phyloP scores from a whole-genome alignment of 495 filamentous ascomycete species.

The Talaromyces ruber region DNA sequence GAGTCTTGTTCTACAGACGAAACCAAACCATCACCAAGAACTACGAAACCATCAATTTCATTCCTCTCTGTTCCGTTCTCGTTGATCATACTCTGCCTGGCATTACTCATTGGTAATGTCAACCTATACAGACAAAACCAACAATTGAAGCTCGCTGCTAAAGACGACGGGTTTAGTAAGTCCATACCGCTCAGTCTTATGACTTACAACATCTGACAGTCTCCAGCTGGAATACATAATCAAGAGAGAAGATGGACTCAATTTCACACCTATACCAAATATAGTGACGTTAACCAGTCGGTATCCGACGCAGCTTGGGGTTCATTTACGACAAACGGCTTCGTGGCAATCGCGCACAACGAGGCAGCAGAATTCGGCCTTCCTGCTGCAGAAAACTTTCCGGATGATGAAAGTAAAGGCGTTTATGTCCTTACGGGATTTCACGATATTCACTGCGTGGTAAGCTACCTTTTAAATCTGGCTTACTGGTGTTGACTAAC shows the following conservation, averaged over 20 bases:
- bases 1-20: not conserved
- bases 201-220: not conserved
- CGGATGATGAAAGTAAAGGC: constrained; percentile 9
- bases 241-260: not conserved
- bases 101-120: constrained; percentile 1
- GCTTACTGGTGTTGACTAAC: not conserved
- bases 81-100: not conserved
- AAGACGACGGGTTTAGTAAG: constrained; percentile 1
- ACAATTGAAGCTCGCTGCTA: not conserved
- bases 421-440: constrained; percentile 14
- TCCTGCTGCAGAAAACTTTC: constrained; percentile 8
- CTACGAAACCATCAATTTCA: not conserved
- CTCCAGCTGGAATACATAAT: not conserved
- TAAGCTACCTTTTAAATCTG: not conserved
- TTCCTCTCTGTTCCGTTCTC: not conserved
- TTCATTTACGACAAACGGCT: constrained; percentile 8
- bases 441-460: constrained; percentile 16
- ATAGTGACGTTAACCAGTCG: constrained; percentile 2
- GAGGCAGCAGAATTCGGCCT: constrained; percentile 3
- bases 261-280: constrained; percentile 6
- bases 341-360: constrained; percentile 11
- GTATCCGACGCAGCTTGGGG: not conserved
- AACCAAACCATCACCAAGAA: not conserved
- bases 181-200: not conserved
- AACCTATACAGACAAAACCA: not conserved